Evolutionary conservation across 257 asterid species (phyloP).

Genomic region (Salvia miltiorrhiza): DNA sequence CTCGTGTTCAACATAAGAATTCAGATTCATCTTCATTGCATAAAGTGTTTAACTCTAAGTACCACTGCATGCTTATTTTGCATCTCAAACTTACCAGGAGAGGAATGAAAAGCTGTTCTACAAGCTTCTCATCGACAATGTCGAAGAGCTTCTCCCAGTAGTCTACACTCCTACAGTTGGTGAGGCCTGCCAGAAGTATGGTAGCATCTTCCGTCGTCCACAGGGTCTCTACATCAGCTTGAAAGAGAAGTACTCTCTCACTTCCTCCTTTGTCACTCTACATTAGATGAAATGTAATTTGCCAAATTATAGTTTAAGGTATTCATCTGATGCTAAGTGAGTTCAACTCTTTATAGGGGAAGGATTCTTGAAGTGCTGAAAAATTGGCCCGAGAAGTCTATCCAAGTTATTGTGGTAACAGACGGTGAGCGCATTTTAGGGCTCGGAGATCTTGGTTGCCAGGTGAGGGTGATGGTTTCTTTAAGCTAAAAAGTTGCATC

Average conservation of each 20-base stretch:
- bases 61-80: neutral
- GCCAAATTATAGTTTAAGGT: neutral
- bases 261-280: neutral
- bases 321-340: conserved; percentile 5
- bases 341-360: conserved; percentile 44
- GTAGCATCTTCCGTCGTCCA: conserved; percentile 90
- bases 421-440: conserved; percentile 98
- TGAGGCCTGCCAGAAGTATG: conserved; percentile 97
- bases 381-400: conserved; percentile 88
- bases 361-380: conserved; percentile 84
- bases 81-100: conserved; percentile 50
- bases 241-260: conserved; percentile 62
- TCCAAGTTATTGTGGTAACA: conserved; percentile 94
- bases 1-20: too few relatives aligned
- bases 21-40: too few relatives aligned
- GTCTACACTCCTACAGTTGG: conserved; percentile 96
- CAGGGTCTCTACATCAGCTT: conserved; percentile 96
- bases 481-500: neutral
- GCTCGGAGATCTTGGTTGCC: conserved; percentile 98
- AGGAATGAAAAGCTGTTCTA: conserved; percentile 85
- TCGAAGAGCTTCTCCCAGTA: conserved; percentile 87
- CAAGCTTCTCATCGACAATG: conserved; percentile 88
- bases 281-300: neutral
- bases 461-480: conserved; percentile 42
- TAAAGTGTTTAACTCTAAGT: neutral